Evolutionary conservation across 2,329 filamentous ascomycete species (phyloP).

Genomic region (Venturia aucupariae): DNA sequence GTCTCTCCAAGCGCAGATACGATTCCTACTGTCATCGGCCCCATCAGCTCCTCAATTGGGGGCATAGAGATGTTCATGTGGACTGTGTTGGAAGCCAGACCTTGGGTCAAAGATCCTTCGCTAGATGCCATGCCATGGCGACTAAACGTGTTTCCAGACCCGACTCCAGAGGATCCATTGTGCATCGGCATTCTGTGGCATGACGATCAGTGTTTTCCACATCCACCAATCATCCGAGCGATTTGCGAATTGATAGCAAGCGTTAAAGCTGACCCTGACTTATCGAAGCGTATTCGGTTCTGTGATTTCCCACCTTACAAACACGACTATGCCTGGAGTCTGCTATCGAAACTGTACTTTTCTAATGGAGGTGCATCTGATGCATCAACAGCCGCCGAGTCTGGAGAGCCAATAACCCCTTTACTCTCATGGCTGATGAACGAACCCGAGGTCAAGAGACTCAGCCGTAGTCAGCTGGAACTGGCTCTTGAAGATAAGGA

Average conservation of each 20-base stretch:
- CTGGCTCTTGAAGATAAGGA: constrained; percentile 34
- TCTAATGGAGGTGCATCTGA: constrained; percentile 50
- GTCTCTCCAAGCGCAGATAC: not conserved
- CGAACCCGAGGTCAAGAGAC: constrained; percentile 40
- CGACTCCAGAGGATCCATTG: constrained; percentile 27
- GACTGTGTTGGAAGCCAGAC: constrained; percentile 34
- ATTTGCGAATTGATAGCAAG: constrained; percentile 31
- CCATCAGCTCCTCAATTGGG: constrained; percentile 46
- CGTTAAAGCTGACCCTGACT: constrained; percentile 35
- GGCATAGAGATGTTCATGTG: constrained; percentile 39
- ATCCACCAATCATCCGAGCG: constrained; percentile 18
- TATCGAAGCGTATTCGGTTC: constrained; percentile 34
- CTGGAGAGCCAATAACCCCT: constrained; percentile 50
- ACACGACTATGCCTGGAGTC: constrained; percentile 41
- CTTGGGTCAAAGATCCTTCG: constrained; percentile 45
- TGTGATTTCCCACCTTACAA: constrained; percentile 42
- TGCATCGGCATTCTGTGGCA: constrained; percentile 19
- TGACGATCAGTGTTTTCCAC: constrained; percentile 18
- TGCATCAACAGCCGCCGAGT: constrained; percentile 38
- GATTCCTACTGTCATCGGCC: constrained; percentile 40
- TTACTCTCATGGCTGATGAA: constrained; percentile 50
- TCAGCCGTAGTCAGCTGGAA: constrained; percentile 35
- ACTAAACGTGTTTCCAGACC: constrained; percentile 31
- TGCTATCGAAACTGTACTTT: constrained; percentile 44
- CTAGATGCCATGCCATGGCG: constrained; percentile 47